Percentiles rank a stretch among this genome's conserved stretches.
phyloP scores from a whole-genome alignment of 176 grass and related monocot genomes.

The Poa annua region DNA sequence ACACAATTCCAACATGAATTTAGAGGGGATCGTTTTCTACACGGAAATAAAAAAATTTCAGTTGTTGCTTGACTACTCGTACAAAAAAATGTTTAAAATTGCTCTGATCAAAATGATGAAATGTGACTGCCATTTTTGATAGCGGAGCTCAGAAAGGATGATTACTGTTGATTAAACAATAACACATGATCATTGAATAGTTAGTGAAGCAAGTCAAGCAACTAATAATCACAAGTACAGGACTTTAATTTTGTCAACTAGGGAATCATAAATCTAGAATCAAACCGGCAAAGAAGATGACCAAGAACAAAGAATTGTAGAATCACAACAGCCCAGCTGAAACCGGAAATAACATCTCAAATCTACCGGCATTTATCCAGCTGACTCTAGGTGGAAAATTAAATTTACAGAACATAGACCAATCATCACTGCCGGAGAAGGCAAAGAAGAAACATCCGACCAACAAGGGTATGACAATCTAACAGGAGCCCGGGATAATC shows the following conservation, averaged over 20 bases:
- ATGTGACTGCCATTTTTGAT: too few relatives aligned
- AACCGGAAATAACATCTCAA: background rate
- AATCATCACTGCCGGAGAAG: background rate
- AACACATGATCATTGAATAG: background rate
- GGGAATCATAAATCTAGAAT: background rate
- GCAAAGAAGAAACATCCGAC: slow-evolving; percentile 9
- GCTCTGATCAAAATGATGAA: too few relatives aligned
- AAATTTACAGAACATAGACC: slow-evolving; percentile 29
- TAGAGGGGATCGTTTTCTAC: background rate
- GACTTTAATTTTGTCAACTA: background rate
- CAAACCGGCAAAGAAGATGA: background rate
- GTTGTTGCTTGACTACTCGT: too few relatives aligned
- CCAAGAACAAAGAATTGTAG: background rate
- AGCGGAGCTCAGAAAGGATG: too few relatives aligned
- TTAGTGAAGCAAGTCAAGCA: background rate
- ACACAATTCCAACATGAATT: background rate
- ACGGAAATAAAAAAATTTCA: too few relatives aligned
- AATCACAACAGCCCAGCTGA: background rate
- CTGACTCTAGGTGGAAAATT: slow-evolving; percentile 15
- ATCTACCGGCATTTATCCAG: background rate
- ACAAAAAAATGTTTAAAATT: too few relatives aligned
- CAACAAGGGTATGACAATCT: slow-evolving; percentile 20
- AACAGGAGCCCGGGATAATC: background rate
- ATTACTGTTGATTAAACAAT: background rate
- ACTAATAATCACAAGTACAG: background rate